Evolutionary conservation across 2,329 filamentous ascomycete genomes (phyloP).

Genomic region (Pseudophaeomoniella oleicola): DNA sequence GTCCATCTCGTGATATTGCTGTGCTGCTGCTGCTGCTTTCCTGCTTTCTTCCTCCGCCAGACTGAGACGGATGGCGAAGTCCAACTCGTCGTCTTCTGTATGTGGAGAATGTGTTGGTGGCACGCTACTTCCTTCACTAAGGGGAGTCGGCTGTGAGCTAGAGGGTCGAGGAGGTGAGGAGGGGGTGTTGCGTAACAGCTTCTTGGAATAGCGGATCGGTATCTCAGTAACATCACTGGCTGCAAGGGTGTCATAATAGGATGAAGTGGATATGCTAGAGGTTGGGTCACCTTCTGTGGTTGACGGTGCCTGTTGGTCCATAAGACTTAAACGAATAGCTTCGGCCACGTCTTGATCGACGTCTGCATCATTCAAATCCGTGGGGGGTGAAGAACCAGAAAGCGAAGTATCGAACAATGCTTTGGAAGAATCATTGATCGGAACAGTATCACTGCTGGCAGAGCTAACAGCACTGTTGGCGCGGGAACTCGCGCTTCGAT

Average conservation of each 20-base stretch:
- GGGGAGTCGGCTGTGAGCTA: conserved; percentile 9
- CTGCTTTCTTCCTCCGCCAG: conserved; percentile 43
- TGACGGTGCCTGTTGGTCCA: conserved; percentile 17
- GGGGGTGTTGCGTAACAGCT: conserved; percentile 6
- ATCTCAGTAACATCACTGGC: conserved; percentile 11
- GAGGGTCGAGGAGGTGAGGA: conserved; percentile 9
- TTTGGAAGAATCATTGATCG: conserved; percentile 16
- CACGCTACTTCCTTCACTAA: conserved; percentile 18
- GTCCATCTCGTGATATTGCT: neutral
- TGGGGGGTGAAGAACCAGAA: conserved; percentile 22
- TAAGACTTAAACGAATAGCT: conserved; percentile 41
- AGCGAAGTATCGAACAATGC: conserved; percentile 11
- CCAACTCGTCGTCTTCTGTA: conserved; percentile 41
- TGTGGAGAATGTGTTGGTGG: conserved; percentile 9
- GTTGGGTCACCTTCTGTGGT: conserved; percentile 8
- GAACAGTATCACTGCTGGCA: conserved; percentile 18
- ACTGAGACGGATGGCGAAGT: conserved; percentile 48
- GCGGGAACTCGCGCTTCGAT: conserved; percentile 25
- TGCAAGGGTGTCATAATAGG: neutral
- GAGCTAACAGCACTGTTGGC: conserved; percentile 25
- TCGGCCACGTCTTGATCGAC: conserved; percentile 46
- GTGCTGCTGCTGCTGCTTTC: conserved; percentile 9
- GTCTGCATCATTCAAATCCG: conserved; percentile 28
- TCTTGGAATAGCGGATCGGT: conserved; percentile 21
- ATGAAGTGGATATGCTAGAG: conserved; percentile 5